Percentiles rank a stretch among this genome's conserved stretches.
Conservation (phyloP, 139 green algal species). For the Nannochloris sp. region DNA sequence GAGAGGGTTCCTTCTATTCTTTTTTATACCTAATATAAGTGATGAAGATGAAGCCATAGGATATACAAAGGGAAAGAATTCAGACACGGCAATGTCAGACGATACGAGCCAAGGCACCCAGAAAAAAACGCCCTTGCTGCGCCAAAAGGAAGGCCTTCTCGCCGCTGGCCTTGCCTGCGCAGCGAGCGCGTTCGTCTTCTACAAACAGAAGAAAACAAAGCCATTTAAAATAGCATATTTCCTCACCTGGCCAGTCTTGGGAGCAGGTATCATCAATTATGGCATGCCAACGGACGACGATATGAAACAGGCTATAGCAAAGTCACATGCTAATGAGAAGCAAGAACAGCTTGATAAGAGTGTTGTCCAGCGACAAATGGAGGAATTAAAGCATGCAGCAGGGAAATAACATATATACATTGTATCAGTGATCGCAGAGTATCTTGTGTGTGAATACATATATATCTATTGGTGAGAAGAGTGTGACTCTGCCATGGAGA, state of each 20-base stretch:
- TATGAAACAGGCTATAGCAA: conserved; percentile 11
- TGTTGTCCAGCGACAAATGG: background rate
- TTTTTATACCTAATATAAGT: no score
- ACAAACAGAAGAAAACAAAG: conserved; percentile 19
- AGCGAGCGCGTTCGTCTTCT: conserved; percentile 15
- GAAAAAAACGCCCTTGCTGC: background rate
- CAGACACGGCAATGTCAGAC: no score
- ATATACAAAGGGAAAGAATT: no score
- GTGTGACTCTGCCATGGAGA: background rate
- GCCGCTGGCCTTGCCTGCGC: conserved; percentile 17
- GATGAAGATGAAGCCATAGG: no score
- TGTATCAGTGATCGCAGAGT: background rate
- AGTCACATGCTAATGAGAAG: no score
- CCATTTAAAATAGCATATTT: conserved; percentile 25
- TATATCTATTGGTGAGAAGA: no score
- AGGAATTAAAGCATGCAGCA: background rate
- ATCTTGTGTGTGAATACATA: no score
- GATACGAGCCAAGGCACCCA: no score
- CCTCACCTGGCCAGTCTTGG: conserved; percentile 17
- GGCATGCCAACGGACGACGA: conserved; percentile 4
- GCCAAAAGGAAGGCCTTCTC: conserved; percentile 11
- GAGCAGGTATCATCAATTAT: conserved; percentile 5
- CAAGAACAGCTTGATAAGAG: background rate
- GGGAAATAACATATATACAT: conserved; percentile 7
- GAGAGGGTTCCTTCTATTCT: no score